Percentiles rank a stretch among this genome's conserved stretches.
These are phyloP conservation scores for Meyerozyma carpophila DNA, from an alignment of 1,139 yeast species.

Conservation along the genomic window DNA sequence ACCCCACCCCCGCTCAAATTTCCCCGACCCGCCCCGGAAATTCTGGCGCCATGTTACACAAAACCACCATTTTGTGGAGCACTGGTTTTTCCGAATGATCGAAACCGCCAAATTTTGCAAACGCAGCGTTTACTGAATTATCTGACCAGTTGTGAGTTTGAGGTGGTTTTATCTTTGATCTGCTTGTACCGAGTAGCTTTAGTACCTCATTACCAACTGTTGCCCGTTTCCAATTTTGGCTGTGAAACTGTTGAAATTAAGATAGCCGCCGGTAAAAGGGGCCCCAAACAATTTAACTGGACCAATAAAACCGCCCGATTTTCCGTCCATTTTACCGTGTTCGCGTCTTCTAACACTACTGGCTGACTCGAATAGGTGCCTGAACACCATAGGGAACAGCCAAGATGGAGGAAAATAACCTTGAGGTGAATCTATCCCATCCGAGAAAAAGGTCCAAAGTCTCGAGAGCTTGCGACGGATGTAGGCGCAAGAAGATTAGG, in stretches of 20 bases:
- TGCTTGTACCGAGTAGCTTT: too few species aligned
- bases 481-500: slow-evolving; percentile 57
- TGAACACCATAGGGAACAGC: too few species aligned
- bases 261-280: background rate
- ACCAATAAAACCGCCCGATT: too few species aligned
- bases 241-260: background rate
- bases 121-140: background rate
- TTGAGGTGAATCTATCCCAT: background rate
- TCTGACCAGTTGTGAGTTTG: background rate
- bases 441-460: slow-evolving; percentile 61
- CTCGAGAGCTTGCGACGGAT: slow-evolving; percentile 64
- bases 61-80: background rate
- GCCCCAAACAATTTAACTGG: background rate
- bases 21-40: slow-evolving; percentile 2
- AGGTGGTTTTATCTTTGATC: background rate
- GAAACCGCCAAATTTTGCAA: background rate
- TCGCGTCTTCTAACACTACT: too few species aligned
- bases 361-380: too few species aligned
- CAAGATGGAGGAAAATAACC: background rate
- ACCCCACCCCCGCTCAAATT: slow-evolving; percentile 2
- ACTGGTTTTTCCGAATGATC: slow-evolving; percentile 1
- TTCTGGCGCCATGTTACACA: background rate
- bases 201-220: background rate
- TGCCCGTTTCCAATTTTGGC: background rate
- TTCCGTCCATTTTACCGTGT: too few species aligned